Base-by-base conservation (phyloP, 2,329 filamentous ascomycete genomes). In the Microascus cirrosus region DNA sequence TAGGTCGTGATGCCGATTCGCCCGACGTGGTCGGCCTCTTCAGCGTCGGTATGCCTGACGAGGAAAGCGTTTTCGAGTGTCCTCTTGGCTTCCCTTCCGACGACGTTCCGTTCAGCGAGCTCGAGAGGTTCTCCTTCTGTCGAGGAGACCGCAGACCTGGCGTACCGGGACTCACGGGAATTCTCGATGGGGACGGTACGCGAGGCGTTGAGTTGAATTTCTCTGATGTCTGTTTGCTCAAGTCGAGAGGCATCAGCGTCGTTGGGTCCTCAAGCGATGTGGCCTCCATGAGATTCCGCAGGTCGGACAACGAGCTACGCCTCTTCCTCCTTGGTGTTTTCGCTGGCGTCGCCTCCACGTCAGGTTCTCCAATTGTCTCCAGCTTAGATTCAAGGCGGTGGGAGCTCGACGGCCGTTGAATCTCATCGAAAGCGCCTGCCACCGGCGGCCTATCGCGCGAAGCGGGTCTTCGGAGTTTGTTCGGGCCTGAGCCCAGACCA, bases 291-390 rank as follows among this genome's bases (percentile, higher is more conserved):
- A 89, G 74, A 58, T 76, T 79, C 63, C 84, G 87, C 54, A 97
- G 77, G 69, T 97, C 93, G 4, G 92, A 96, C 50, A 97, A 74
- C 28, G 92, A 96, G 72, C 92, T 96, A 68, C 93, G 85, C 58
- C 93, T 82, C 75, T 95, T 96, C 62, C 86, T 92, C 68, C 81
- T 85, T 52, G 76, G 72, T n/a, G 69, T 68, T 62, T 74, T 78
- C 1, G 67, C 60, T 3, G 68, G 62, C 10, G 65, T 62, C 5
- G 70, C 67, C 58, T 79, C 77, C 18, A 70, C 71, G 0, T 76
- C 74, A 1, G 81, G 81, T 65, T 84, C 81, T 18, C 80, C 81
- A 55, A 84, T 84, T 0, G 81, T 84, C 65, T 81, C 80, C 1
- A 84, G 72, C 52, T 75, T 74, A 11, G 78, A 80, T 63, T 82